Percentiles rank a stretch among this genome's conserved stretches.
phyloP scores from a whole-genome alignment of 805 yeast genomes.

The Candida parachauliodes region DNA sequence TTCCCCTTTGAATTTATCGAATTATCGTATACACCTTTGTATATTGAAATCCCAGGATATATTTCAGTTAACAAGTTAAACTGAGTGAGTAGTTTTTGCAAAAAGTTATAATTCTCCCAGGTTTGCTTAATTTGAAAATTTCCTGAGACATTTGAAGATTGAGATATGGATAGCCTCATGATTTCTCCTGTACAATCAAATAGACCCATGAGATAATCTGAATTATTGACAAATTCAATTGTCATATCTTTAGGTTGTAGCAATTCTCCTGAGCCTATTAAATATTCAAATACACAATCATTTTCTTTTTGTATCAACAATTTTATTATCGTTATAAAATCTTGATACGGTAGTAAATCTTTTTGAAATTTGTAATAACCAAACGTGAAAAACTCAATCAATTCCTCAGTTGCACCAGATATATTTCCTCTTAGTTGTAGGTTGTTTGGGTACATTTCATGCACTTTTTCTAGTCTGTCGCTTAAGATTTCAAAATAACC shows the following conservation, averaged over 20 bases:
- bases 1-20: constrained; percentile 12
- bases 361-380: constrained; percentile 14
- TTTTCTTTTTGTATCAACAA: background rate
- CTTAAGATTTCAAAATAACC: constrained; percentile 13
- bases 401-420: constrained; percentile 23
- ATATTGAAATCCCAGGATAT: constrained; percentile 17
- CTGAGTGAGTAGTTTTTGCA: constrained; percentile 14
- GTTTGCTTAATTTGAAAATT: constrained; percentile 11
- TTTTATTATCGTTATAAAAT: constrained; percentile 10
- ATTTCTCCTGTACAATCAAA: constrained; percentile 41
- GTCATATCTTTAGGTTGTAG: background rate
- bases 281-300: constrained; percentile 1
- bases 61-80: constrained; percentile 11
- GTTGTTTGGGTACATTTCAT: constrained; percentile 12
- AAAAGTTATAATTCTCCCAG: constrained; percentile 13
- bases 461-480: constrained; percentile 8
- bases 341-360: constrained; percentile 13
- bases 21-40: constrained; percentile 16
- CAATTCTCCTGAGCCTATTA: background rate
- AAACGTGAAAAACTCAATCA: constrained; percentile 25
- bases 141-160: constrained; percentile 15
- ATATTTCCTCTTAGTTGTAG: constrained; percentile 16
- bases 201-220: constrained; percentile 38
- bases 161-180: constrained; percentile 35
- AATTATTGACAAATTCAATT: constrained; percentile 10